Conservation (phyloP, 208 protist species). For the Leptomonas seymouri region DNA sequence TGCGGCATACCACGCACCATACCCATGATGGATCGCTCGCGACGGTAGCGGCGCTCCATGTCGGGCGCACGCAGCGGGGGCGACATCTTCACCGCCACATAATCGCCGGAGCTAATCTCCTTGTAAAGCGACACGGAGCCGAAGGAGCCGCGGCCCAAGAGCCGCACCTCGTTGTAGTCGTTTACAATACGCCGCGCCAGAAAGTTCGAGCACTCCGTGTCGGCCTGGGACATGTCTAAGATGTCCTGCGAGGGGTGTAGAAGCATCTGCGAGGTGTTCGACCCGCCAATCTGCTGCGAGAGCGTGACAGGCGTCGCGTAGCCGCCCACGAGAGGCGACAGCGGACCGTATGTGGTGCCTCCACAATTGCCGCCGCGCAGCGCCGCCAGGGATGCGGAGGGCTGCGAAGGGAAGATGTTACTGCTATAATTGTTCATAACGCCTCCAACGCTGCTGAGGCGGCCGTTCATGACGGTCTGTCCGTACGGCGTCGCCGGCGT, state of each 20-base stretch:
- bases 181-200: slow-evolving; percentile 70
- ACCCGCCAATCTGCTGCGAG: slow-evolving; percentile 32
- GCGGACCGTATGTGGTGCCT: slow-evolving; percentile 2
- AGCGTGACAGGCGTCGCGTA: slow-evolving; percentile 41
- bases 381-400: slow-evolving; percentile 17
- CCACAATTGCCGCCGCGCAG: no score
- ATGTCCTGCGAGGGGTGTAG: slow-evolving; percentile 49
- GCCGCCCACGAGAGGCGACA: slow-evolving; percentile 31
- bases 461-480: slow-evolving; percentile 12
- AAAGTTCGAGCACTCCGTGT: slow-evolving; percentile 80
- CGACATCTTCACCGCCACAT: slow-evolving; percentile 82
- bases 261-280: slow-evolving; percentile 39
- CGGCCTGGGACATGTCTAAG: slow-evolving; percentile 78
- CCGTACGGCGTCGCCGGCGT: slow-evolving; percentile 27
- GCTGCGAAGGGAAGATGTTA: slow-evolving; percentile 31
- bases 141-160: slow-evolving; percentile 79
- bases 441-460: slow-evolving; percentile 10
- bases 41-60: slow-evolving; percentile 57
- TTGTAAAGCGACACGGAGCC: slow-evolving; percentile 81
- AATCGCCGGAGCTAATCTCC: slow-evolving; percentile 66
- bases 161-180: slow-evolving; percentile 82
- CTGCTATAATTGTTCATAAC: background rate
- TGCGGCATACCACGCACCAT: slow-evolving; percentile 70
- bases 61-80: slow-evolving; percentile 41
- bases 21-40: slow-evolving; percentile 66